Evolutionary conservation across 768 basidiomycete genomes (phyloP), one percentile per base, ranked within the genome.

Genomic region (Rhizopogon rudus): DNA sequence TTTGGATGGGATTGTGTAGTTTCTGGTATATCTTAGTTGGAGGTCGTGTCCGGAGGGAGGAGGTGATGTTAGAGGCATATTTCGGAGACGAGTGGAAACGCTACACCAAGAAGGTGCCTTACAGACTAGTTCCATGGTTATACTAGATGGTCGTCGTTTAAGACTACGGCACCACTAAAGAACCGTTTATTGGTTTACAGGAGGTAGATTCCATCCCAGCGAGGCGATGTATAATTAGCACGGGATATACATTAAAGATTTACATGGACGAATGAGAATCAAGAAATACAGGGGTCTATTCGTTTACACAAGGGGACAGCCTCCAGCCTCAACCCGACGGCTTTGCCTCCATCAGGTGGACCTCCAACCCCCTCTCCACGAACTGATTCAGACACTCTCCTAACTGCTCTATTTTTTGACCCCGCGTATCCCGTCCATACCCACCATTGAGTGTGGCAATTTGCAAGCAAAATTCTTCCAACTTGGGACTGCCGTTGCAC

Each of bases 381-480:
- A 52, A 59, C 29, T 39, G 42, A 16, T 5, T 41, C 46, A 69
- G 35, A 29, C 43, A 57, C 22, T 53, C 44, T 28, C 45, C 49
- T 17, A 65, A 39, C 31, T 65, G 50, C 17, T 33, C 43, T 25
- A 69, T 71, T 52, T 57, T 71, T 37, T 58, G 59, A 43, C 69
- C 69, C 52, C 69, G 45, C 40, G 43, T 62, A 40, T 69, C 67
- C 46, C 59, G 17, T 35, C 69, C 67, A 44, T 71, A 67, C 55
- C 67, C 63, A 37, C 67, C 63, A 37, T 33, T 7, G 31, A 67
- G 69, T 35, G 59, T 52, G 12, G 60, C 66, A 25, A 71, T 40
- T 46, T 71, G 67, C 40, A 69, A 17, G 39, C 55, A 52, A 41
- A 69, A 66, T 40, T 22, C 51, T 46, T 44, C 59, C 14, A 69